Evolutionary conservation across 257 asterid genomes (phyloP).

Genomic region (Prunella vulgaris): DNA sequence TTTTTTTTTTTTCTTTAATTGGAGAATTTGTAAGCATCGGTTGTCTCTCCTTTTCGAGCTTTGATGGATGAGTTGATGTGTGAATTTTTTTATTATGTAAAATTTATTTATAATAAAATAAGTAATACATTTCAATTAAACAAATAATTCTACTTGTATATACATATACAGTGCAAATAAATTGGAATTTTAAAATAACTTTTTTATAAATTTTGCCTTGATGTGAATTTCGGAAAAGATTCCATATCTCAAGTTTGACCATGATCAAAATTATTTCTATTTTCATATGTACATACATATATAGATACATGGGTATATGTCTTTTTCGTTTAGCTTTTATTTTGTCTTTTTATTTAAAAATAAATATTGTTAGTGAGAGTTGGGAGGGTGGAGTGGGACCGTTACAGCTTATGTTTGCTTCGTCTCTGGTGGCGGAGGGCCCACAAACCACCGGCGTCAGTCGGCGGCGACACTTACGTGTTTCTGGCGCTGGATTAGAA

Average conservation of each 20-base stretch:
- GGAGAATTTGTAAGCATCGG: too few relatives aligned
- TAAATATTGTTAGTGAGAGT: constrained; percentile 4
- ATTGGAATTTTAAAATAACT: too few relatives aligned
- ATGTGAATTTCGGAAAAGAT: not conserved
- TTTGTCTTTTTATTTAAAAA: not conserved
- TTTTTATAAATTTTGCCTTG: too few relatives aligned
- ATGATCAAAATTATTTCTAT: not conserved
- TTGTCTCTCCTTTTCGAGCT: too few relatives aligned
- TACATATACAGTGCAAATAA: too few relatives aligned
- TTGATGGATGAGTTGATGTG: too few relatives aligned
- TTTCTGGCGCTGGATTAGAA: not conserved
- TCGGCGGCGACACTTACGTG: constrained; percentile 36
- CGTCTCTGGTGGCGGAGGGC: constrained; percentile 32
- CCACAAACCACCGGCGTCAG: constrained; percentile 21
- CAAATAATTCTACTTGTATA: too few relatives aligned
- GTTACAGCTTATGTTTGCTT: constrained; percentile 35
- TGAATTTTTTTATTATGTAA: too few relatives aligned
- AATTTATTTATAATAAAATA: too few relatives aligned
- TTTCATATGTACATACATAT: not conserved
- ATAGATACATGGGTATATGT: not conserved
- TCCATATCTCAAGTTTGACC: not conserved
- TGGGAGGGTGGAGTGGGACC: constrained; percentile 28
- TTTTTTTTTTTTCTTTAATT: too few relatives aligned
- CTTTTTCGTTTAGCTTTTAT: not conserved
- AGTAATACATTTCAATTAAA: too few relatives aligned